Evolutionary conservation across 257 asterid genomes (phyloP), one percentile per base, ranked within the genome.

Genomic region (Lycium ferocissimum): DNA sequence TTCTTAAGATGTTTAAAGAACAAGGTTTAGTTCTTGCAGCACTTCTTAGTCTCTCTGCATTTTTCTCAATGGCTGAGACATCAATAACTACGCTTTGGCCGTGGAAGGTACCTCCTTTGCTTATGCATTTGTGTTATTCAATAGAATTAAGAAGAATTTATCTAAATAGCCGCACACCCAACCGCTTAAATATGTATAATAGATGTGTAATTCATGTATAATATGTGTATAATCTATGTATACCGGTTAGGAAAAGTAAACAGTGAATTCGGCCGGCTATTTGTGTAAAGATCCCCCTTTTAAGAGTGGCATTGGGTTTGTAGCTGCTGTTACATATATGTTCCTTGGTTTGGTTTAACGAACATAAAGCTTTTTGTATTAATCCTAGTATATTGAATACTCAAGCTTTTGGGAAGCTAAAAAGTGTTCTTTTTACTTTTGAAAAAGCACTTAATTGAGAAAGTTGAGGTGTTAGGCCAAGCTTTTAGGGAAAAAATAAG

Each of bases 61-160:
- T 97, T 90, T 97, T 95, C 92, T 95, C 99, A 9, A 95, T 97
- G 99, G 99, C 98, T 0, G 99, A 97, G 90, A 97, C 99, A 22
- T 95, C 99, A 67, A 97, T 97, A 72, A 97, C 99, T 54, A 97
- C 99, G 7, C 97, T 97, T 69, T 97, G 99, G 99, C 99, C 99
- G 54, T 97, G 99, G 99, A 97, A 97, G 99, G 99, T 96, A 91
- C 18, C 62, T 11, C 47, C 45, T 63, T 47, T 26, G 9, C 43
- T 51, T n/a, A 51, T 81, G 78, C 20, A 45, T 65, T 40, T 65
- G 49, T 82, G 22, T 62, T 65, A 18, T 37, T 40, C 73, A 81
- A 81, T 18, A 70, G 33, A 53, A 53, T 40, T 6, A 40, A 40
- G 45, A 40, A 40, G 45, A 40, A 40, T 40, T 40, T 40, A 4